Conservation (phyloP, 768 basidiomycete species). For the Mrakia gelida region DNA sequence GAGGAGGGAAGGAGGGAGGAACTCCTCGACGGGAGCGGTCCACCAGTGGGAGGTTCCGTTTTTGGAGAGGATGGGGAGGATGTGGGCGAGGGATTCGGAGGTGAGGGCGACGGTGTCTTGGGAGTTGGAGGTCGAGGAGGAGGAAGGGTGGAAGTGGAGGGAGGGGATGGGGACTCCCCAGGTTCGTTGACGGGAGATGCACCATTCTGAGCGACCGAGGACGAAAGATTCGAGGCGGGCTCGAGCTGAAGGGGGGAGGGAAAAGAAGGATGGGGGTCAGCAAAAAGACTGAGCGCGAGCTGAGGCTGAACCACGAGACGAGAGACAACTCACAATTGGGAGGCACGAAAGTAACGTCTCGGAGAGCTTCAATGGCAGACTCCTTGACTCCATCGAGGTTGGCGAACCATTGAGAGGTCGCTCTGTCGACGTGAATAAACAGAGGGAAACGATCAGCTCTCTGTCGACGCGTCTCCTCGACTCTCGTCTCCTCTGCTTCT, state of each 20-base stretch:
- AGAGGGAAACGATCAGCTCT: background rate
- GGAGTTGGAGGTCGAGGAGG: slow-evolving; percentile 52
- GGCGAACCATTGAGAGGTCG: slow-evolving; percentile 97
- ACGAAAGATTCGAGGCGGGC: slow-evolving; percentile 85
- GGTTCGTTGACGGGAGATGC: slow-evolving; percentile 92
- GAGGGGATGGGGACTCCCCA: slow-evolving; percentile 98
- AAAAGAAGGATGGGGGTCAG: background rate
- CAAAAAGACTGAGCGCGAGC: no score
- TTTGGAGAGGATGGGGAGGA: slow-evolving; percentile 64
- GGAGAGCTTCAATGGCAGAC: slow-evolving; percentile 63
- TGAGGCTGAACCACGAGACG: background rate
- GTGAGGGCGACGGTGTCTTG: slow-evolving; percentile 57
- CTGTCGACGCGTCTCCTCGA: background rate
- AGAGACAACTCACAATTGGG: slow-evolving; percentile 53
- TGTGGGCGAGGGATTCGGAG: slow-evolving; percentile 62
- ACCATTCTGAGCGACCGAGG: slow-evolving; percentile 90
- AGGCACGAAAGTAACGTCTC: slow-evolving; percentile 71
- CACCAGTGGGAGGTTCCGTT: slow-evolving; percentile 87
- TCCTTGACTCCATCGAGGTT: slow-evolving; percentile 80
- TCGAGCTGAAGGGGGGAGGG: slow-evolving; percentile 55
- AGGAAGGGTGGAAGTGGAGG: slow-evolving; percentile 51
- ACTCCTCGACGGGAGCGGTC: slow-evolving; percentile 75
- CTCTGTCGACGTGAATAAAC: slow-evolving; percentile 49
- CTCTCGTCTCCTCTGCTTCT: background rate
- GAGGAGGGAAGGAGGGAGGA: slow-evolving; percentile 61